Base-by-base conservation (phyloP, 345 rosid species). In the Euphorbia tirucalli region DNA sequence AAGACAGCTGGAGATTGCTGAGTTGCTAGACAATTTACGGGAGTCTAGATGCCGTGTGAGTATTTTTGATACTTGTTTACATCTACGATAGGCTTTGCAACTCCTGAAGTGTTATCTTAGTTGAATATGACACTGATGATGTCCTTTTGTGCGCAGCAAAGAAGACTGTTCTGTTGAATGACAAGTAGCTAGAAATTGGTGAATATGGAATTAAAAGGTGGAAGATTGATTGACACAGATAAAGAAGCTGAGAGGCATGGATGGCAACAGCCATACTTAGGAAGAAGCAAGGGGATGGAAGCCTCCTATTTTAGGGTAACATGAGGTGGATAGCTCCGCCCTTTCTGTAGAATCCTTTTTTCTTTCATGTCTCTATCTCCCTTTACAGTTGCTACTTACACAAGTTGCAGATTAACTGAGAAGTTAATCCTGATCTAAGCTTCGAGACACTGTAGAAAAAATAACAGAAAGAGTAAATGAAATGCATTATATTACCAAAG, bases 1-100 rank as follows among this genome's bases (percentile, higher is more conserved):
- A 76, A 89, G 88, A 77, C 98, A 92, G 75, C 84, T 90, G 50
- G 93, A 94, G 81, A 90, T 94, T 65, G 73, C 86, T 15, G 86
- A 87, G 66, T 67, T 82, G 80, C 84, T 92, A 44, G 93, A 89
- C 66, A 81, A 72, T 24, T 43, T 90, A 77, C 82, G 80, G 25
- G 86, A 85, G 56, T 85, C 93, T 24, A 85, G 78, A 75, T 82
- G 81, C 75, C 88, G 67, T 6, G 98, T 91, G 86, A 87, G 97
- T 83, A 65, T 43, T 24, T 31, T 24, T 31, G 22, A 8, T 56
- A 63, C 14, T 63, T 11, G 44, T 32, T 44, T 46, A 48, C 6
- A 3, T 43, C 27, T 35, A 39, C 46, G 35, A 28, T 8, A 64
- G 43, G 28, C 24, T 21, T 56, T 7, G 7, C 7, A 25, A 8